Evolutionary conservation across 208 protist genomes (phyloP).

Genomic region (Sergeia podlipaevii): DNA sequence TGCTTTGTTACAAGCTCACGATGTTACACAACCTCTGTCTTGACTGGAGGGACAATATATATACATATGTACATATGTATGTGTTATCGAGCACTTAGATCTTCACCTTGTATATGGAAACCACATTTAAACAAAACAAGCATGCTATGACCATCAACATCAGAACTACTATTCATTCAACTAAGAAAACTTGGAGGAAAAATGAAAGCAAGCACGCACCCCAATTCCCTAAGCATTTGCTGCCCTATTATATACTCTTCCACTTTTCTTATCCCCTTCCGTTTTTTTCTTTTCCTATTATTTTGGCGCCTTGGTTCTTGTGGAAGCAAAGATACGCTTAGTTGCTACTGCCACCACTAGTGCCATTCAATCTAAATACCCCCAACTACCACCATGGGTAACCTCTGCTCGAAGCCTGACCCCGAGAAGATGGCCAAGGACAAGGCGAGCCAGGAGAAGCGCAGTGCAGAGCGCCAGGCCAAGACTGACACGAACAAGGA

Average conservation of each 20-base stretch:
- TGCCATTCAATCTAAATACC: not conserved
- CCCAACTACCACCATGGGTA: constrained; percentile 11
- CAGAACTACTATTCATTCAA: no score
- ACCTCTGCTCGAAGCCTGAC: constrained; percentile 8
- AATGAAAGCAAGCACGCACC: no score
- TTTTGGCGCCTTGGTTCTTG: not conserved
- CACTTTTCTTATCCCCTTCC: no score
- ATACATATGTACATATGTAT: no score
- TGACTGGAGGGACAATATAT: not conserved
- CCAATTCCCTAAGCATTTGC: no score
- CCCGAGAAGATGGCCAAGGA: constrained; percentile 6
- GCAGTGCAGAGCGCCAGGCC: not conserved
- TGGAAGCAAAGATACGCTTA: not conserved
- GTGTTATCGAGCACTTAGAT: no score
- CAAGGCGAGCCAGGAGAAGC: constrained; percentile 4
- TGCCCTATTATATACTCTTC: no score
- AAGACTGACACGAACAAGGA: constrained; percentile 1
- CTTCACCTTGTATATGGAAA: no score
- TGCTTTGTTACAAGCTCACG: not conserved
- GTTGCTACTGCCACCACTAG: not conserved
- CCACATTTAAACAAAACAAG: no score
- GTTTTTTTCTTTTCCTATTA: constrained; percentile 4
- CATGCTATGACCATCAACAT: no score
- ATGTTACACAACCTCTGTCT: not conserved
- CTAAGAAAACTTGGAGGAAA: no score